Evolutionary conservation across 352 stramenopile species (phyloP).

Genomic region (Phytophthora brassicae): DNA sequence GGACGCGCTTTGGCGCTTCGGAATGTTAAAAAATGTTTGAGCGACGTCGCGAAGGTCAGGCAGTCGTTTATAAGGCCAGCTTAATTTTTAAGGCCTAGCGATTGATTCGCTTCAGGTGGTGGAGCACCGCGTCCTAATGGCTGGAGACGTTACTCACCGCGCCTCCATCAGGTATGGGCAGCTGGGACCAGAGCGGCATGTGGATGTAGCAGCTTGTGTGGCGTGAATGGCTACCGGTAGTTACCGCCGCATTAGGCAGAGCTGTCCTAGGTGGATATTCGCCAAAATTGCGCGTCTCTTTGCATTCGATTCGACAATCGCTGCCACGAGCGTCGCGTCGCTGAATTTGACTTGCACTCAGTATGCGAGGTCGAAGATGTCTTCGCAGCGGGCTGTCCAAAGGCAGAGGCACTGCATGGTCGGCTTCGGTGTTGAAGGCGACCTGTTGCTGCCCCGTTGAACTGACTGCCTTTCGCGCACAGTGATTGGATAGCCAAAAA

Average conservation of each 20-base stretch:
- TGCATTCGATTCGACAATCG: conserved; percentile 34
- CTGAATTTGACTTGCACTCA: conserved; percentile 10
- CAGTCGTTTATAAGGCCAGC: conserved; percentile 4
- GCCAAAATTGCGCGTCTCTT: conserved; percentile 17
- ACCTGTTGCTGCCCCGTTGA: conserved; percentile 9
- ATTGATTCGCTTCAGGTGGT: conserved; percentile 11
- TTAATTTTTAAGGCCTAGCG: conserved; percentile 5
- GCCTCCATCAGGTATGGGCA: conserved; percentile 12
- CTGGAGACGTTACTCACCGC: conserved; percentile 11
- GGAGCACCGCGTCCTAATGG: background rate
- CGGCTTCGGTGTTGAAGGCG: conserved; percentile 20
- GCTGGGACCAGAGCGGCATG: conserved; percentile 30
- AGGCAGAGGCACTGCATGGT: conserved; percentile 10
- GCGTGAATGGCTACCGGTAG: background rate
- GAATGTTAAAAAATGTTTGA: conserved; percentile 28
- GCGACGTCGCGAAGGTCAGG: conserved; percentile 17
- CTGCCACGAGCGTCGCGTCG: conserved; percentile 24
- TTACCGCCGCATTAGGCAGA: background rate
- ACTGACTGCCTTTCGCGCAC: conserved; percentile 26
- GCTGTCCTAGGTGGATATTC: conserved; percentile 21
- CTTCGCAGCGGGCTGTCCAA: conserved; percentile 14
- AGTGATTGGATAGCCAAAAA: conserved; percentile 14
- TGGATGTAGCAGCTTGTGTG: background rate
- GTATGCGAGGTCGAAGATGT: conserved; percentile 11
- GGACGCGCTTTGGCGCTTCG: background rate